A percentile compares a stretch with the other conserved stretches of the same genome.
These are phyloP conservation scores for Sorghum bicolor DNA, from an alignment of 176 grass and related monocot species.

Conservation along the genomic window DNA sequence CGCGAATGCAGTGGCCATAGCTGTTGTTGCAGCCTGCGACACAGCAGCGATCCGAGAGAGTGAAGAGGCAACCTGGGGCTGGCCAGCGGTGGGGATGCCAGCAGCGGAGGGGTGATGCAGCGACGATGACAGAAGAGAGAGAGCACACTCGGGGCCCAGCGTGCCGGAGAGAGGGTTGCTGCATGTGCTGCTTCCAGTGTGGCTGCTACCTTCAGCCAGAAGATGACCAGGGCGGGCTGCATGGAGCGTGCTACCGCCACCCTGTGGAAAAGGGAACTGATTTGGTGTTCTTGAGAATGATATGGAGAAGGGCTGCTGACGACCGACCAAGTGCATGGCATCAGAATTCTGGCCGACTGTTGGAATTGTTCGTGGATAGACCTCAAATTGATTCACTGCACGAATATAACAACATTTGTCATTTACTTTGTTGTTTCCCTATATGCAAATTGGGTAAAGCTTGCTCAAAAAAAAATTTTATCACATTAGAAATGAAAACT, in stretches of 20 bases:
- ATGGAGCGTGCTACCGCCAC: neutral
- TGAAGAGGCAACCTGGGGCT: neutral
- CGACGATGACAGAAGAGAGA: slow-evolving; percentile 98
- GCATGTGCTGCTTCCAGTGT: slow-evolving; percentile 14
- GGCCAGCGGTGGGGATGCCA: neutral
- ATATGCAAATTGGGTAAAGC: neutral
- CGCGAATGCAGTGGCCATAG: neutral
- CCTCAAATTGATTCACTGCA: slow-evolving; percentile 40
- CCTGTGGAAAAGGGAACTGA: slow-evolving; percentile 41
- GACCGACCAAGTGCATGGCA: neutral
- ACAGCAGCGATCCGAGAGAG: neutral
- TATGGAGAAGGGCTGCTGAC: slow-evolving; percentile 43
- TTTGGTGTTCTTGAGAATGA: slow-evolving; percentile 45
- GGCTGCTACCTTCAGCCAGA: slow-evolving; percentile 17
- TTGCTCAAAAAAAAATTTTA: neutral
- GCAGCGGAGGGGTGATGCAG: slow-evolving; percentile 21
- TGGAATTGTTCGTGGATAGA: slow-evolving; percentile 25
- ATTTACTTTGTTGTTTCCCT: neutral
- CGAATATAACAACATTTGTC: neutral
- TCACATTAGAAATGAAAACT: neutral
- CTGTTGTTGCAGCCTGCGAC: neutral
- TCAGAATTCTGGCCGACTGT: neutral
- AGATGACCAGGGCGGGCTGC: neutral
- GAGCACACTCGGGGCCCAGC: slow-evolving; percentile 71
- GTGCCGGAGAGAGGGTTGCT: slow-evolving; percentile 18